Evolutionary conservation across 805 yeast species (phyloP), one percentile per base, ranked within the genome.

Genomic region (Candida dajiaensis): DNA sequence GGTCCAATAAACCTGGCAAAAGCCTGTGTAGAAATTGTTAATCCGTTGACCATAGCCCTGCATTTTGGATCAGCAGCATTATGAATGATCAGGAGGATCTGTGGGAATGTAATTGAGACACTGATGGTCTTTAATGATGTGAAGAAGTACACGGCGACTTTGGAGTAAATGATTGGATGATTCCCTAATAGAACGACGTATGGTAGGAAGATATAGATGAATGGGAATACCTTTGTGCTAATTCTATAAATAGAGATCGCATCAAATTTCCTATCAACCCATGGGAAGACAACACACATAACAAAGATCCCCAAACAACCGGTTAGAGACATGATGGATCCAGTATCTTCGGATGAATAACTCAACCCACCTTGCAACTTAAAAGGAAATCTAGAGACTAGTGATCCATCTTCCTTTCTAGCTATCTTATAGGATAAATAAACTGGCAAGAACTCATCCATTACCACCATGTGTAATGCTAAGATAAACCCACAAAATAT

Each of bases 301-400:
- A 75, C 64, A 40, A 76, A 52, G 18, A 76, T 72, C 6, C 83
- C 83, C 38, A 73, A 64, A 15, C 75, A 54, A 15, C 84, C 85
- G 2, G 79, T 74, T 1, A 69, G 49, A 6, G 83, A 76, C 29
- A 80, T 62, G 44, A 78, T 56, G 3, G 66, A 55, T 40, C 84
- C 85, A 23, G 80, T 78, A 20, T 69, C 68, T 43, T 65, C 64
- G 2, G 80, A 64, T 18, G 59, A 52, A 58, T 67, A 71, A 6
- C 78, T 79, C 49, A 80, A 65, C 1, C 85, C 85, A 33, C 85
- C 85, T 31, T 59, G 56, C 18, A 77, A 60, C 25, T 54, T 60
- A 62, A 72, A 70, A 9, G 84, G 84, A 52, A 79, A 77, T 40
- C 62, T 54, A 13, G 73, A 66, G 15, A 48, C 43, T 43, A 61